These are phyloP conservation scores for Penicillium dipodomyicola DNA, from an alignment of 495 filamentous ascomycete genomes.

Conservation along the genomic window DNA sequence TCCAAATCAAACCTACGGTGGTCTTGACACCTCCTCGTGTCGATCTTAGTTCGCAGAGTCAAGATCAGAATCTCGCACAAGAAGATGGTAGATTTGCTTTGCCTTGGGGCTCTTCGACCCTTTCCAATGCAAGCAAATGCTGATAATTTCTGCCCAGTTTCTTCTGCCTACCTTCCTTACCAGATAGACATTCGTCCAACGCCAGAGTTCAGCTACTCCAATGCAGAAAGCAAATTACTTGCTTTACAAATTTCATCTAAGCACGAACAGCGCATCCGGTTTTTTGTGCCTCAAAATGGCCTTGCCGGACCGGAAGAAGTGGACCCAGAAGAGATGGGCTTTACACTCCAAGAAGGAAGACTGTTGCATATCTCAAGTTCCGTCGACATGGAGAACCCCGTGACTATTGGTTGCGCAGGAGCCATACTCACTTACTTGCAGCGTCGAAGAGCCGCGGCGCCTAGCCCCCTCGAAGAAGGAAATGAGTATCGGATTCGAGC, in stretches of 20 bases:
- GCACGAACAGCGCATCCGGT: slow-evolving; percentile 39
- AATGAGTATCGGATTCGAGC: slow-evolving; percentile 56
- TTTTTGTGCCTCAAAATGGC: slow-evolving; percentile 58
- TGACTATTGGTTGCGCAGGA: slow-evolving; percentile 79
- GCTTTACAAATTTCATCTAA: slow-evolving; percentile 44
- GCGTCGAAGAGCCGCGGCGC: slow-evolving; percentile 57
- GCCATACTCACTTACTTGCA: slow-evolving; percentile 79
- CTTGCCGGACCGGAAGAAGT: slow-evolving; percentile 45
- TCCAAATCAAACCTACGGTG: slow-evolving; percentile 76
- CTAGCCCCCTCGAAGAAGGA: slow-evolving; percentile 16
- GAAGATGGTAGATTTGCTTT: slow-evolving; percentile 23
- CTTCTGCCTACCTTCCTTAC: slow-evolving; percentile 56
- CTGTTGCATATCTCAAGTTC: slow-evolving; percentile 68
- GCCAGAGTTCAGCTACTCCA: slow-evolving; percentile 73
- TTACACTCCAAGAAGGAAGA: slow-evolving; percentile 57
- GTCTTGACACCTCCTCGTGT: slow-evolving; percentile 70
- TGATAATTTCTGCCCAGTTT: slow-evolving; percentile 26
- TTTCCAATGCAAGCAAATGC: background rate
- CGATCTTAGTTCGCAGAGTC: slow-evolving; percentile 49
- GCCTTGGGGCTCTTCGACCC: background rate
- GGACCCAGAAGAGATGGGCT: slow-evolving; percentile 46
- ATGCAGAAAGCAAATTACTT: slow-evolving; percentile 67
- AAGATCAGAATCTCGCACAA: slow-evolving; percentile 24
- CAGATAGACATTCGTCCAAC: slow-evolving; percentile 70
- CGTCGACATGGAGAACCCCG: slow-evolving; percentile 74